Base-by-base conservation (phyloP, 2,329 filamentous ascomycete species). In the Malbranchea zuffiana region DNA sequence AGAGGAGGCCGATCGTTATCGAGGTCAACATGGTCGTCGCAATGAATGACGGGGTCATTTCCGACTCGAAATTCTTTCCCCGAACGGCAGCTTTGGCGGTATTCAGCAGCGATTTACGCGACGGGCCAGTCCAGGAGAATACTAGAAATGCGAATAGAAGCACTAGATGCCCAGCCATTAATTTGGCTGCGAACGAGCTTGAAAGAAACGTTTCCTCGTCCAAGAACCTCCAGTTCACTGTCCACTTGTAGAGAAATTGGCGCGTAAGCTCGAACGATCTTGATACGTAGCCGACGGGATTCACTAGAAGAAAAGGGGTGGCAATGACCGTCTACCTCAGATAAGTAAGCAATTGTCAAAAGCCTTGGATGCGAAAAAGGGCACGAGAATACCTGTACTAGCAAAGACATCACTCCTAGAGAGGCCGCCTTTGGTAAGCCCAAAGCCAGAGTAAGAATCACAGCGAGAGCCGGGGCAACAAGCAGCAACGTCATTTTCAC, bases 221-320 rank as follows among this genome's bases (percentile, higher is more conserved):
- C n/a, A 95, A 63, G 56, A 96, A 96, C 37, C 87, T 78, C 90
- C 90, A 98, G 60, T 98, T 98, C 48, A 98, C 90, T 0, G 90
- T 98, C 90, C 90, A 98, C 62, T 88, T 86, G 68, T 88, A 96
- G 50, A 94, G 71, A 63, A 98, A 98, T 50, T 84, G 77, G 37
- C 90, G 73, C 31, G 82, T 86, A 41, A 98, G 71, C 63, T 98
- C 86, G 55, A 98, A 98, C 0, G 90, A 86, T 45, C 82, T 72
- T 31, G 74, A 72, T 12, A 92, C 55, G 56, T 98, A 98, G 18
- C 79, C 82, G 41, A 62, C 59, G 13, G 77, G 61, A 48, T 85
- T 80, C 26, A 64, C 65, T 34, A 62, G 52, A 6, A 68, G 56
- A 61, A 95, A 96, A 0, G 86, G 85, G 28, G 71, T 63, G 11